Base-by-base conservation (phyloP, 306 rosid genomes). In the Sindora glabra region DNA sequence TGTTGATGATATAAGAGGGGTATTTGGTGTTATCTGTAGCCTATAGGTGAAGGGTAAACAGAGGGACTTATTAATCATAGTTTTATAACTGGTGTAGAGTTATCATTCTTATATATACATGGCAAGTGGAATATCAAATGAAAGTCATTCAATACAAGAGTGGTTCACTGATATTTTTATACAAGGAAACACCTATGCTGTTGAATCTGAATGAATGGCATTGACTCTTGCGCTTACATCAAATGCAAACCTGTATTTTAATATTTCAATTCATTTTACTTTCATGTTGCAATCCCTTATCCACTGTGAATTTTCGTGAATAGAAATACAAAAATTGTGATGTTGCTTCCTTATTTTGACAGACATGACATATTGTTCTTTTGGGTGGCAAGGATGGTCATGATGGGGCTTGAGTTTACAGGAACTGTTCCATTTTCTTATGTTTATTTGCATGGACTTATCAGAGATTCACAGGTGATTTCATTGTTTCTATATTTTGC, bases 321-420 rank as follows among this genome's bases (percentile, higher is more conserved):
- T 4, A 26, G 41, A 19, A 33, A 29, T 24, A 23, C 26, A 65
- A 6, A 33, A 45, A 45, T n/a, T 32, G 37, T 64, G 24, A 70
- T 68, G 47, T 25, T 62, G 13, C 68, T 56, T 64, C 40, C 46
- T 62, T 74, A 37, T 64, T 48, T 68, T 73, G 64, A 54, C 88
- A 91, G 98, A 87, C 98, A 91, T 65, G 96, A 91, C 74, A 91
- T 91, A 69, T 59, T 91, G 74, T 91, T 91, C 85, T 91, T 91
- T 67, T 91, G 98, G 98, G 98, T 91, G 67, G 98, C 96, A 48
- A 85, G 98, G 74, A 91, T 91, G 98, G 89, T 87, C 61, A 91
- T 91, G 98, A 73, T 91, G 98, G 98, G 98, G 73, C 85, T 91
- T 59, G 96, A 91, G 65, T 85, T 91, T 79, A 91, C 96, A 0